Evolutionary conservation across 176 grass and related monocot genomes (phyloP), one percentile per base, ranked within the genome.

Genomic region (Tuctoria greenei): DNA sequence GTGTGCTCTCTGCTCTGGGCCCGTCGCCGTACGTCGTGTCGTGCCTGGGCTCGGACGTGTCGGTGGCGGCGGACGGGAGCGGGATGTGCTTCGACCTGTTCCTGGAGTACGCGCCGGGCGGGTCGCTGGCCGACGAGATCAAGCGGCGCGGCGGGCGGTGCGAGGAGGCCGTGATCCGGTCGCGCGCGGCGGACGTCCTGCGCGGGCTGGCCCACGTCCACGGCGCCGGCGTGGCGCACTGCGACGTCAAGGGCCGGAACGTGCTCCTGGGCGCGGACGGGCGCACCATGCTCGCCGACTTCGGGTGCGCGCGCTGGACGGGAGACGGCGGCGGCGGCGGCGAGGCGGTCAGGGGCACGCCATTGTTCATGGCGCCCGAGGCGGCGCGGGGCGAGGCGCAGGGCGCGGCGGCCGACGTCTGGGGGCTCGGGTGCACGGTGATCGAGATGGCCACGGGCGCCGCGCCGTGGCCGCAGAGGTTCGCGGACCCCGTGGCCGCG

Each of bases 201-300:
- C 47, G 76, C 21, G 86, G 81, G 23, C 81, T 88, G 38, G 76
- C 64, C 10, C 74, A 83, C 67, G 51, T 79, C 36, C 86, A 88
- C 54, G 61, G 8, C 35, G 21, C 61, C 36, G 69, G 86, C 12
- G 40, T 83, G 34, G 60, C 55, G 16, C 86, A 88, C 63, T 88
- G 86, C 86, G 86, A 88, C 25, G 43, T 88, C 8, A 88, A 88
- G 69, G 75, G 69, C 54, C 52, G 77, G 24, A 88, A 88, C 62
- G 86, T 88, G 42, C 75, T 88, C n/a, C 25, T 88, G 25, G 43
- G 68, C 24, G 36, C 69, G 36, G 80, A 83, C 38, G 86, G 86
- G 7, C 28, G 77, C 16, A 81, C 81, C 20, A 84, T 77, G 81
- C 78, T 88, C 31, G 86, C 81, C 40, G 86, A 88, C 66, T 76